These are phyloP conservation scores for Paraleonurus japonicus DNA, from an alignment of 257 asterid genomes.

Conservation along the genomic window DNA sequence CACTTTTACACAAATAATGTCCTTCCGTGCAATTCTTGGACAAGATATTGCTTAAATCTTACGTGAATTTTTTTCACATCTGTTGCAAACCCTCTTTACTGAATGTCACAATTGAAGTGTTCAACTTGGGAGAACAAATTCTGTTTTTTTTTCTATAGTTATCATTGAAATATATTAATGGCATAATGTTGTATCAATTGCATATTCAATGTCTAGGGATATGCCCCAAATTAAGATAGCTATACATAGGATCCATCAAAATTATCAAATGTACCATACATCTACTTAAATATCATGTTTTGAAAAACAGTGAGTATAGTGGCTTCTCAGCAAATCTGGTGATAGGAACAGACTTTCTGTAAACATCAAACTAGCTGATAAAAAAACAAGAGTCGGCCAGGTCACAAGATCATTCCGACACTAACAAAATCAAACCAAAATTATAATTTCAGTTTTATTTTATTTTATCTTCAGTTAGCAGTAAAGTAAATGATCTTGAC, in stretches of 20 bases:
- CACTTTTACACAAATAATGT: background rate
- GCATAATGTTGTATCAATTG: background rate
- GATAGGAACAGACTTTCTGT: background rate
- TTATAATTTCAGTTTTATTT: background rate
- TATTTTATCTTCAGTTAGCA: background rate
- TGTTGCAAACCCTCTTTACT: background rate
- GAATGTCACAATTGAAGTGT: background rate
- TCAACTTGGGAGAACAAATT: background rate
- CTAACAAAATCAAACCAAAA: background rate
- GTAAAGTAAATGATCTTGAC: slow-evolving; percentile 14
- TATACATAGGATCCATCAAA: background rate
- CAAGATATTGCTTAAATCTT: background rate
- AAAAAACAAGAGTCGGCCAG: background rate
- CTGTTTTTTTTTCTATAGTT: background rate
- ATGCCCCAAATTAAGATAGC: background rate
- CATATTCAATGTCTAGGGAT: background rate
- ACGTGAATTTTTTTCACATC: background rate
- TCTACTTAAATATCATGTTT: background rate
- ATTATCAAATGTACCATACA: background rate
- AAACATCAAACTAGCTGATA: background rate
- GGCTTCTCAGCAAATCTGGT: background rate
- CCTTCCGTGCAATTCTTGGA: too few species aligned
- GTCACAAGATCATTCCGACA: slow-evolving; percentile 9
- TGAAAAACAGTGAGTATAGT: background rate
- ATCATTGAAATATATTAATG: background rate